Percentiles rank a stretch among this genome's conserved stretches.
Evolutionary conservation across 2,329 filamentous ascomycete species (phyloP).

Genomic region (Dactylellina cionopaga): DNA sequence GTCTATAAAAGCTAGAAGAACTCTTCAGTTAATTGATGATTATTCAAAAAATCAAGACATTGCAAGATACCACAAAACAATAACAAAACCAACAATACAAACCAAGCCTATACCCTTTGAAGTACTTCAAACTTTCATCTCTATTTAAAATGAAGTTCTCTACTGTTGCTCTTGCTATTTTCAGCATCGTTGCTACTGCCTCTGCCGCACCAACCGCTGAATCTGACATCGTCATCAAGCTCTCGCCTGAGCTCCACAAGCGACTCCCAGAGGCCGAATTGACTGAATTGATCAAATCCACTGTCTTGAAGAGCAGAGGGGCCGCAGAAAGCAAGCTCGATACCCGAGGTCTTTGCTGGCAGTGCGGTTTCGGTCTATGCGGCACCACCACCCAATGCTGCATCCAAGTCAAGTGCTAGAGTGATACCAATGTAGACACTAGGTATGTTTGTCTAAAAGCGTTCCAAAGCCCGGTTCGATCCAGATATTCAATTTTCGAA

Average conservation of each 20-base stretch:
- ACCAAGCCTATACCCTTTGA: not conserved
- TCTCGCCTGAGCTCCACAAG: conserved; percentile 43
- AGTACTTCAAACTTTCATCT: not conserved
- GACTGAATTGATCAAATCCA: conserved; percentile 43
- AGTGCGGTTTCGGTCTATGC: conserved; percentile 36
- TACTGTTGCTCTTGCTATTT: conserved; percentile 10
- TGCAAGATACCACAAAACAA: not conserved
- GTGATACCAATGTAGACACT: too few relatives aligned
- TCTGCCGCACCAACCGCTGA: conserved; percentile 37
- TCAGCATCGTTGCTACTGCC: conserved; percentile 28
- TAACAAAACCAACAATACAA: not conserved
- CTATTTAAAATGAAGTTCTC: conserved; percentile 39
- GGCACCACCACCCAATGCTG: conserved; percentile 44
- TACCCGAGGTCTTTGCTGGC: conserved; percentile 36
- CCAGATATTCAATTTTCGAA: too few relatives aligned
- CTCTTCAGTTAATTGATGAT: not conserved
- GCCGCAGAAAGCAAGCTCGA: conserved; percentile 21
- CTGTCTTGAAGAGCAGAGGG: conserved; percentile 39
- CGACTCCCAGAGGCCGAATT: conserved; percentile 41
- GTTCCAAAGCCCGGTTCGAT: too few relatives aligned
- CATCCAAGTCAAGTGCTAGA: too few relatives aligned
- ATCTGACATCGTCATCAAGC: conserved; percentile 39
- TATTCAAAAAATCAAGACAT: not conserved
- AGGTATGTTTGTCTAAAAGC: too few relatives aligned
- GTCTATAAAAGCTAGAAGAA: not conserved